phyloP scores from a whole-genome alignment of 1,284 basidiomycete genomes.

The Bondarzewia mesenterica region DNA sequence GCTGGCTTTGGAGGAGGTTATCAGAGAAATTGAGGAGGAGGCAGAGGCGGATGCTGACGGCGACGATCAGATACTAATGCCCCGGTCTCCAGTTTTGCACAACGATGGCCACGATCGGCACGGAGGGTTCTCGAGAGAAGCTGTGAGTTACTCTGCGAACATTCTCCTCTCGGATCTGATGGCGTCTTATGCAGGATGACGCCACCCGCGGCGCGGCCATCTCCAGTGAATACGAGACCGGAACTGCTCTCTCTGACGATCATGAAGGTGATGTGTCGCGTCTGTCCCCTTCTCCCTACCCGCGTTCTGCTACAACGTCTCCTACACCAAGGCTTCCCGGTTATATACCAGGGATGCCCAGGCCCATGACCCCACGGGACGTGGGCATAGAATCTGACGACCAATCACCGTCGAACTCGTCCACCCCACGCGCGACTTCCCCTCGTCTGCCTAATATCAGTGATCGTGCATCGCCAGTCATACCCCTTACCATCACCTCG shows the following conservation, averaged over 20 bases:
- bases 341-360: slow-evolving; percentile 82
- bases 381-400: slow-evolving; percentile 54
- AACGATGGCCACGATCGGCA: slow-evolving; percentile 6
- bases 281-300: slow-evolving; percentile 42
- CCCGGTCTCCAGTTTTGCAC: slow-evolving; percentile 45
- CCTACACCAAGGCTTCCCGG: slow-evolving; percentile 65
- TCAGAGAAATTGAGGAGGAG: slow-evolving; percentile 54
- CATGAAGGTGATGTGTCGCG: slow-evolving; percentile 37
- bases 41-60: slow-evolving; percentile 42
- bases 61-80: slow-evolving; percentile 67
- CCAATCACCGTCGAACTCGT: slow-evolving; percentile 59
- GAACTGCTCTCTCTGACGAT: slow-evolving; percentile 64
- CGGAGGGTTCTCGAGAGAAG: slow-evolving; percentile 7
- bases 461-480: slow-evolving; percentile 23
- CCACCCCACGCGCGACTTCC: slow-evolving; percentile 70
- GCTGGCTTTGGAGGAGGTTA: slow-evolving; percentile 53
- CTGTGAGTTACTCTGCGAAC: slow-evolving; percentile 7
- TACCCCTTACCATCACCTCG: slow-evolving; percentile 26
- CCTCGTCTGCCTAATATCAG: slow-evolving; percentile 33
- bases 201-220: background rate
- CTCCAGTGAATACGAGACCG: slow-evolving; percentile 33
- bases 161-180: background rate
- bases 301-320: slow-evolving; percentile 34
- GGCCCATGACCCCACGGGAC: slow-evolving; percentile 77
- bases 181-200: background rate